Evolutionary conservation across 345 rosid species (phyloP), one percentile per base, ranked within the genome.

Genomic region (Lepidium didymum): DNA sequence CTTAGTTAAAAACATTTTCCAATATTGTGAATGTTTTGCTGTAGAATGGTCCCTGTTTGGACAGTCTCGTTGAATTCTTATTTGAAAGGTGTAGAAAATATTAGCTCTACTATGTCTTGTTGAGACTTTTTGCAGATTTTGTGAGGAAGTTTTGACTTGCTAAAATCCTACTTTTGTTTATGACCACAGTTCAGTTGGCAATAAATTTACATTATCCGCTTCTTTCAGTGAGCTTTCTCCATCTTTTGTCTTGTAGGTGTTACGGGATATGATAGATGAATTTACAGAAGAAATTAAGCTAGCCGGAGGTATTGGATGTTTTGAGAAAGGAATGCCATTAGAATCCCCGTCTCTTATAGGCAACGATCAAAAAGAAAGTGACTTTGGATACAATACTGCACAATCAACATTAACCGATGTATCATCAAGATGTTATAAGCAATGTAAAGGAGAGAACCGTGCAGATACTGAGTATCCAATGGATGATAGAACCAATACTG

Each of bases 281-380:
- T 94, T 78, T 78, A 91, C 86, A 70, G 90, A 84, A 59, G 96
- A 87, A 77, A 82, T 94, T 56, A 91, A 78, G 79, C 76, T 78
- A 80, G 92, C 99, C 13, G 89, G 97, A 56, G 93, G 95, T 13
- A 94, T 94, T 78, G 96, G 99, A 58, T 83, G 83, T 75, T 84
- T 89, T 79, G 95, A 80, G 60, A 86, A 71, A 62, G 82, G 77
- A 60, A 77, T 58, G 69, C 64, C 68, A 40, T 49, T 71, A 53
- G 65, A 68, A 16, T 76, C 80, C 47, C 35, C 77, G 29, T 45
- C 78, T 16, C 50, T 71, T 65, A 5, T 56, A 29, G 50, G 67
- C 51, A 65, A 69, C 29, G 31, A 63, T 61, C 45, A 52, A 75
- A 80, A 73, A 50, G 78, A 69, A 63, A 76, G 71, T 10, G 62